Base-by-base conservation (phyloP, 768 basidiomycete species). In the Tubosaeta sp. region DNA sequence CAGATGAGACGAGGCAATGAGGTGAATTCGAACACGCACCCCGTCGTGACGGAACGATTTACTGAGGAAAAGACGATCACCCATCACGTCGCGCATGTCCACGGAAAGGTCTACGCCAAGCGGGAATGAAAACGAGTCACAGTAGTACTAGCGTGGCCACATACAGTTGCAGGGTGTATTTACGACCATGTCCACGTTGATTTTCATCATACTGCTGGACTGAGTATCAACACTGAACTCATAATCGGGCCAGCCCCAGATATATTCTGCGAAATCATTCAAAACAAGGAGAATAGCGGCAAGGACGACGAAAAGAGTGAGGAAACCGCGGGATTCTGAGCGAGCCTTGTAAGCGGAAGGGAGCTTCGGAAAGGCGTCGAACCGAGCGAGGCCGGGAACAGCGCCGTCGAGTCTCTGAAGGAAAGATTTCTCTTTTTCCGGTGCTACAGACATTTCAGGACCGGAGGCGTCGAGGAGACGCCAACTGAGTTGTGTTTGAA, bases 231-330 rank as follows among this genome's bases (percentile, higher is more conserved):
- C 86, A 56, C 82, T 85, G 69, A 97, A 99, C 63, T 87, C 84
- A 59, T 86, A 85, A 63, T 90, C 87, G 7, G 90, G 87, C 81
- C 93, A 94, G 39, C 95, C 95, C 81, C 90, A 98, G 30, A 98
- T 71, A 62, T 82, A 98, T 65, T 97, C 94, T 44, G 84, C 84
- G 38, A 94, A 69, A 62, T 98, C 94, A 59, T 95, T 94, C 53
- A 92, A 76, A 49, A 94, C 78, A 18, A 95, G 78, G 22, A 93
- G 58, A 46, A 90, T 69, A 11, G 87, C 82, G 40, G 91, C 56
- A 39, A 86, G 57, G 7, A 74, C 68, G 47, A 93, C 81, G 54
- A 87, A 79, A 60, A 91, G 53, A 18, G 90, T 93, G 69, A 90
- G 75, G 67, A 92, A 82, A 11, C 92, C 91, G 31, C 92, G 81